Base-by-base conservation (phyloP, 768 basidiomycete genomes). In the Holtermanniella nyarrowii region DNA sequence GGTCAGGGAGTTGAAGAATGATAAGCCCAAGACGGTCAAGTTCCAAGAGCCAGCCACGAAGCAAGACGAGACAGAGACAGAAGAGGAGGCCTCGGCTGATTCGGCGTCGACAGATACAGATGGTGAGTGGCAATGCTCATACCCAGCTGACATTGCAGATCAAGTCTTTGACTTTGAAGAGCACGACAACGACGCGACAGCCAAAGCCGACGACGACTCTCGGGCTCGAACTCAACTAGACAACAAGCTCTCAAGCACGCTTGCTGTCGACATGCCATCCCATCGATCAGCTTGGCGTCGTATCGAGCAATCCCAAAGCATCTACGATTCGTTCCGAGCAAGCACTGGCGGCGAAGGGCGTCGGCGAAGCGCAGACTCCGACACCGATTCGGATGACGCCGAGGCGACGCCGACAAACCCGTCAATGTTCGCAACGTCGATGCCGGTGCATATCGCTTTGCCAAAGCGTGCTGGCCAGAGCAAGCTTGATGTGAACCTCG, bases 151-250 rank as follows among this genome's bases (percentile, higher is more conserved):
- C 31, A 23, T 3, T 12, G 11, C 24, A 63, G 65, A 64, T n/a
- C 59, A 64, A 48, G 66, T 72, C 12, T 72, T 72, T 43, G 70
- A 72, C 44, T 69, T 72, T 48, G 70, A 72, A 37, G 52, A 68
- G 25, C 65, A 68, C 48, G 68, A 72, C 22, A 22, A 47, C 11
- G 37, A 26, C 44, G 47, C 52, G 11, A 23, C 26, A 21, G n/a
- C 12, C 26, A 16, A 16, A 11, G 14, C 27, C 10, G 27, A 10
- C 16, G 21, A 48, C 18, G 44, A 52, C 20, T 48, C 54, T 7
- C 50, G 60, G 25, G 56, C 54, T 22, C 55, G 53, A 20, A 65
- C 60, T 48, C 53, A 53, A 42, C 53, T 71, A 20, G 67, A 71
- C 46, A 56, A 51, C 22, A 71, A 66, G 43, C 50, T 71, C 14